These are phyloP conservation scores for Glomus cerebriforme DNA, from an alignment of 192 early-diverging fungal genomes.

Conservation along the genomic window DNA sequence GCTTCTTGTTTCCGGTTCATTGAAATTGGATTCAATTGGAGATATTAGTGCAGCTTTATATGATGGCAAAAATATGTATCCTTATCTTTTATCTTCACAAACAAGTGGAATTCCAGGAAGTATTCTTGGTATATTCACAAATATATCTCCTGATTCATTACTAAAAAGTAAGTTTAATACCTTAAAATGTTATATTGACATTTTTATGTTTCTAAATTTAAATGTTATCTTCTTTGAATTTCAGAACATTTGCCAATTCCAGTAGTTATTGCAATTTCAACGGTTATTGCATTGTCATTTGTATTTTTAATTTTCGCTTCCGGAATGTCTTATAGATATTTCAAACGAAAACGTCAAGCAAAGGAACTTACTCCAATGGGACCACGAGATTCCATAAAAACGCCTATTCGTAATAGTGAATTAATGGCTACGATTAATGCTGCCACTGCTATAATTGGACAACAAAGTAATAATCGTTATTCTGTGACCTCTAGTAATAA, in stretches of 20 bases:
- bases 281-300: conserved; percentile 66
- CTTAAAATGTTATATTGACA: background rate
- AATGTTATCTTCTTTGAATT: background rate
- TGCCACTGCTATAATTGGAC: background rate
- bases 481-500: background rate
- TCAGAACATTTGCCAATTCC: conserved; percentile 49
- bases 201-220: background rate
- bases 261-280: conserved; percentile 68
- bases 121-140: conserved; percentile 34
- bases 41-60: conserved; percentile 48
- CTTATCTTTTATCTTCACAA: conserved; percentile 41
- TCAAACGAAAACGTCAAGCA: conserved; percentile 22
- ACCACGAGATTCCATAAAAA: background rate
- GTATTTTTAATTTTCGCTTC: conserved; percentile 63
- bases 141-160: conserved; percentile 13
- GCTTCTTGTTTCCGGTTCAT: conserved; percentile 45
- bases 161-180: conserved; percentile 25
- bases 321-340: conserved; percentile 54
- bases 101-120: conserved; percentile 29
- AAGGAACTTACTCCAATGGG: background rate
- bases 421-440: conserved; percentile 4
- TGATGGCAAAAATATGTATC: conserved; percentile 52
- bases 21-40: conserved; percentile 45
- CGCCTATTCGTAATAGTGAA: background rate
- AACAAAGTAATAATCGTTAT: background rate